phyloP scores from a whole-genome alignment of 208 protist genomes.

The Perkinsela sp. region DNA sequence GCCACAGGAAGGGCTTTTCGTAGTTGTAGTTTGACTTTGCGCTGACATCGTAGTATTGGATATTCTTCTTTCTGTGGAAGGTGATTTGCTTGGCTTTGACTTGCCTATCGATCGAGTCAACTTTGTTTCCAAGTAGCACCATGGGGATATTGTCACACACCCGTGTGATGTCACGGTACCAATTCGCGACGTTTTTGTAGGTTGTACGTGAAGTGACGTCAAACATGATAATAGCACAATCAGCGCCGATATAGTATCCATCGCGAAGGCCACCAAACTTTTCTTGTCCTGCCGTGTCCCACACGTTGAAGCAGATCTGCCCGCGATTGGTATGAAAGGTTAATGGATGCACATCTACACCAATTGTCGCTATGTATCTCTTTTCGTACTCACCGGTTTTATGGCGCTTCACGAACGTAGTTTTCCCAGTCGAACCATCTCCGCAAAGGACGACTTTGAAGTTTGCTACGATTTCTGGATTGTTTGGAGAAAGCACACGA shows the following conservation, averaged over 20 bases:
- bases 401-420: conserved; percentile 99
- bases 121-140: conserved; percentile 99
- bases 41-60: conserved; percentile 99
- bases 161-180: conserved; percentile 93
- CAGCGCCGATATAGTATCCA: conserved; percentile 97
- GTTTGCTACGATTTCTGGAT: conserved; percentile 25
- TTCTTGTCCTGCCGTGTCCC: conserved; percentile 96
- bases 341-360: conserved; percentile 89
- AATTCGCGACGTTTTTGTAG: conserved; percentile 99
- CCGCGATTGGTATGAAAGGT: conserved; percentile 94
- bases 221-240: conserved; percentile 99
- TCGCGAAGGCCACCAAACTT: conserved; percentile 98
- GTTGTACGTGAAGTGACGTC: conserved; percentile 98
- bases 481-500: conserved; percentile 8
- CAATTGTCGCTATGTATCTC: conserved; percentile 84
- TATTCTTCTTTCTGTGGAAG: conserved; percentile 98
- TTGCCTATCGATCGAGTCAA: conserved; percentile 96
- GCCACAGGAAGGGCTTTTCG: conserved; percentile 99
- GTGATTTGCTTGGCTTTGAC: conserved; percentile 97
- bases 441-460: conserved; percentile 97
- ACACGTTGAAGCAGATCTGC: conserved; percentile 95
- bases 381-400: conserved; percentile 98
- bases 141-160: conserved; percentile 99
- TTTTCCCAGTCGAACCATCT: conserved; percentile 97
- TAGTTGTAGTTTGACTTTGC: conserved; percentile 99